Evolutionary conservation across 306 rosid species (phyloP).

Genomic region (Leucaena leucocephala): DNA sequence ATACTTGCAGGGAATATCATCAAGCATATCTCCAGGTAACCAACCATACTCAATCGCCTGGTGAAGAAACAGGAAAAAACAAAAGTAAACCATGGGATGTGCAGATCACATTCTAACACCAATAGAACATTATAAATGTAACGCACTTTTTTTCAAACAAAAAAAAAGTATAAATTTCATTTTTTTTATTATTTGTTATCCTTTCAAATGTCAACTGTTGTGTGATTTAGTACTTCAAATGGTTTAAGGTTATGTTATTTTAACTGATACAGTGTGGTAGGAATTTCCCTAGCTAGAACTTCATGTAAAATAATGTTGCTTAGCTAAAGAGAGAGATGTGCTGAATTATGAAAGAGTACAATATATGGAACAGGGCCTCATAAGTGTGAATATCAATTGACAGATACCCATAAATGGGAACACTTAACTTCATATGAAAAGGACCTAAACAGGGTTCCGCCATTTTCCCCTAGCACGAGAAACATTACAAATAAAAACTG

Average conservation of each 20-base stretch:
- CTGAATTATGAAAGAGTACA: neutral
- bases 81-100: neutral
- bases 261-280: neutral
- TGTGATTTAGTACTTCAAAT: slow-evolving; percentile 2
- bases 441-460: neutral
- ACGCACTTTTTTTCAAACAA: neutral
- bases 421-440: neutral
- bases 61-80: neutral
- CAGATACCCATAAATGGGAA: neutral
- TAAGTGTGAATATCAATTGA: neutral
- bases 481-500: neutral
- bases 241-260: neutral
- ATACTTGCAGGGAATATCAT: slow-evolving; percentile 71
- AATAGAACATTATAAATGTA: neutral
- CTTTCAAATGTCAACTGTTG: neutral
- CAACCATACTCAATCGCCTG: slow-evolving; percentile 77
- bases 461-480: neutral
- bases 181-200: neutral
- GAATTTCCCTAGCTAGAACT: neutral
- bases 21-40: slow-evolving; percentile 69
- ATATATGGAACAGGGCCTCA: neutral
- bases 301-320: neutral
- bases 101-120: neutral
- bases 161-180: neutral
- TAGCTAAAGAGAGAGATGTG: neutral